A percentile compares a stretch with the other conserved stretches of the same genome.
Conservation (phyloP, 176 grass and related monocot genomes). For the Triticum dicoccoides region DNA sequence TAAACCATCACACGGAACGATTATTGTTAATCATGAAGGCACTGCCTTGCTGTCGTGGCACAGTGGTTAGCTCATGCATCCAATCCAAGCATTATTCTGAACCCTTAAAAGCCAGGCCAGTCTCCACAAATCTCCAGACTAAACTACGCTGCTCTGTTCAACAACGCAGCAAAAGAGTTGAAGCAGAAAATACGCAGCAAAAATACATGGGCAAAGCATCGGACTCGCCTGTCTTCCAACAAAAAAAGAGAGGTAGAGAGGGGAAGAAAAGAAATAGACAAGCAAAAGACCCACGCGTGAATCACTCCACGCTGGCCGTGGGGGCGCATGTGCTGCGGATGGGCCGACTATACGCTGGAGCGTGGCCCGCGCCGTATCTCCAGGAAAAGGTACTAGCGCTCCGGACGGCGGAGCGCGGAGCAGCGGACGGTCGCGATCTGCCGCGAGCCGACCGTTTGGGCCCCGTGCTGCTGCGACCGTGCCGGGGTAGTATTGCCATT, state of each 20-base stretch:
- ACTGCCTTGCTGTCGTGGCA: slow-evolving; percentile 1
- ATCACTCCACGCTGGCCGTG: slow-evolving; percentile 48
- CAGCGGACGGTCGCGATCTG: slow-evolving; percentile 24
- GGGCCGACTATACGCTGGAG: slow-evolving; percentile 27
- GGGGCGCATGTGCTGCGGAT: slow-evolving; percentile 23
- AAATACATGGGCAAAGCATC: too few relatives aligned
- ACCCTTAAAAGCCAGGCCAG: neutral
- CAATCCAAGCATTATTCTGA: neutral
- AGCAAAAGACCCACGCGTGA: slow-evolving; percentile 9
- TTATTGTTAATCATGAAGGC: slow-evolving; percentile 33
- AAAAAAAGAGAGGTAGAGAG: neutral
- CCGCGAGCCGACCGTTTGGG: slow-evolving; percentile 3
- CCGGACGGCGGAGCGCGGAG: neutral
- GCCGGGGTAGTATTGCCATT: neutral
- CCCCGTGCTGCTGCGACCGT: neutral
- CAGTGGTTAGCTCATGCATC: slow-evolving; percentile 18
- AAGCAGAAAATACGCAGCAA: too few relatives aligned
- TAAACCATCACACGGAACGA: neutral
- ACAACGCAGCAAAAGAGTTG: neutral
- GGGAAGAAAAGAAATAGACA: neutral
- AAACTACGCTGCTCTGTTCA: neutral
- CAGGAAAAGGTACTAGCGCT: neutral
- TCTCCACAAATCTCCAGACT: neutral
- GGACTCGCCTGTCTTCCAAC: neutral
- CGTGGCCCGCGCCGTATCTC: slow-evolving; percentile 39